phyloP scores from a whole-genome alignment of 139 green algal genomes.

The Penium margaritaceum region DNA sequence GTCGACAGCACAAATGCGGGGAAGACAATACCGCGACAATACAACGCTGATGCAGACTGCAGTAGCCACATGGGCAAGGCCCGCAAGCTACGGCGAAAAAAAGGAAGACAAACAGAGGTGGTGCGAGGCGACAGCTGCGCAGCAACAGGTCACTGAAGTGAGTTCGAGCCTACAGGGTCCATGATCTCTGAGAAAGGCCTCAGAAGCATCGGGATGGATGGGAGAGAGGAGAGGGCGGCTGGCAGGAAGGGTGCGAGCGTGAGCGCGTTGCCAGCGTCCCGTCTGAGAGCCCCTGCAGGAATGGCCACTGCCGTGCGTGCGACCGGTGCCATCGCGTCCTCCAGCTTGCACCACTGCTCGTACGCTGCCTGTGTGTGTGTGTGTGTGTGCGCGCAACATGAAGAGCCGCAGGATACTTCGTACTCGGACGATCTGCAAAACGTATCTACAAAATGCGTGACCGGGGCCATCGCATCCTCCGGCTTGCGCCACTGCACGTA shows the following conservation, averaged over 20 bases:
- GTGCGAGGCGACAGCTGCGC: no score
- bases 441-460: no score
- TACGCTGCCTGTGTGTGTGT: conserved; percentile 13
- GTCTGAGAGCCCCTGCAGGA: conserved; percentile 61
- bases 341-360: conserved; percentile 47
- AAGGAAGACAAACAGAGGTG: no score
- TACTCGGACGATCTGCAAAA: no score
- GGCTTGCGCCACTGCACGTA: conserved; percentile 46
- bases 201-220: conserved; percentile 21
- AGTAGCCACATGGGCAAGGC: no score
- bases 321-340: conserved; percentile 59
- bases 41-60: no score
- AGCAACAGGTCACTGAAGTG: not conserved
- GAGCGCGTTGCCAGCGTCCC: conserved; percentile 50
- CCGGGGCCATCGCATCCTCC: conserved; percentile 55
- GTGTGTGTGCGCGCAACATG: no score
- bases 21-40: no score
- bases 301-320: conserved; percentile 58
- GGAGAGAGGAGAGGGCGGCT: conserved; percentile 24
- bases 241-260: conserved; percentile 51
- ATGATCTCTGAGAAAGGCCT: conserved; percentile 34
- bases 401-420: no score
- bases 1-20: no score
- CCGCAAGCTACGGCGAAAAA: no score
- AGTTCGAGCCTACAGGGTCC: not conserved